Base-by-base conservation (phyloP, 202 grass and related monocot genomes). In the Carex arenaria region DNA sequence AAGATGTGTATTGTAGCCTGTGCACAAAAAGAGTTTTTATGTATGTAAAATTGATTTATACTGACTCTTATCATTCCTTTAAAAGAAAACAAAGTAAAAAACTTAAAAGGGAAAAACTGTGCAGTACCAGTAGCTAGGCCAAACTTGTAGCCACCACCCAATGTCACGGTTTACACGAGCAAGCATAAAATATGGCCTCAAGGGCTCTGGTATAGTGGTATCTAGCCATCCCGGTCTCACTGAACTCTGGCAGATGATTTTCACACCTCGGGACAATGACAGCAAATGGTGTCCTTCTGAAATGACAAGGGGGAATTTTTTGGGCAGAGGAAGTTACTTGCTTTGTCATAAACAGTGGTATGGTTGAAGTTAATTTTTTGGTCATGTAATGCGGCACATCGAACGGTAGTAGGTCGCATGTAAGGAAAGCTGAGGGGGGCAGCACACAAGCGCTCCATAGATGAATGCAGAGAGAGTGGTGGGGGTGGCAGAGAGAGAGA, bases 131-230 rank as follows among this genome's bases (percentile, higher is more conserved):
- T 57, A 77, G 52, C 72, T 77, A 32, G 72, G 72, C 72, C 43
- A 77, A 34, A 57, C 72, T 77, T 77, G 72, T 34, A 77, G 52
- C 72, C 19, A 77, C 49, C 49, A 77, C 14, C 72, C 72, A 57
- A 77, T 28, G 14, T 18, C 14, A 57, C 52, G 52, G 52, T 57
- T 57, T 10, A 77, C 20, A 1, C 72, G 72, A 11, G 72, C 72
- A 57, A 77, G 72, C 72, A 77, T 57, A 8, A 77, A 57, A 15
- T 77, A 77, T 1, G 72, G 72, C 51, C 72, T 77, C 28, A 77
- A 57, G 28, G 26, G 2, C 12, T 18, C 52, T 56, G 72, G 72
- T 34, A 77, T 34, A 3, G 26, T 36, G 5, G 52, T 77, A 56
- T 77, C 72, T 7, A 77, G 28, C 72, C 72, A 77, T 19, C 15